Conservation (phyloP, 257 asterid species). For the Scutellaria baicalensis region DNA sequence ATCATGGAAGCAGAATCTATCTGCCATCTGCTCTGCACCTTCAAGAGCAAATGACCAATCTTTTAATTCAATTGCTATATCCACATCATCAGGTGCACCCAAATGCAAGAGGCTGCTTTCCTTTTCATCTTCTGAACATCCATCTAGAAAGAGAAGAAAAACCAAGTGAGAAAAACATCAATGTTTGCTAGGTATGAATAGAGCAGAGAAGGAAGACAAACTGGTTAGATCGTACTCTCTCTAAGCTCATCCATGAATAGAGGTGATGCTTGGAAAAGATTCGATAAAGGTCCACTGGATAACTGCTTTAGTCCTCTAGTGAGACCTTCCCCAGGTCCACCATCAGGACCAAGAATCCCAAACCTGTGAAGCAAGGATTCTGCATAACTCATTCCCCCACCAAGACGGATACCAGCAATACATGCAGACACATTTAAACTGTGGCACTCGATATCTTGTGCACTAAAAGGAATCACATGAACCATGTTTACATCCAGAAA, state of each 20-base stretch:
- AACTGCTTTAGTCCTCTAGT: slow-evolving; percentile 75
- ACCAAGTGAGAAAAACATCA: slow-evolving; percentile 1
- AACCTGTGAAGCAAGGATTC: slow-evolving; percentile 90
- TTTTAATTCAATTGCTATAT: slow-evolving; percentile 66
- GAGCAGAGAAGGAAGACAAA: slow-evolving; percentile 19
- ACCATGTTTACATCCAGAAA: slow-evolving; percentile 59
- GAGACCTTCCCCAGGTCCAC: slow-evolving; percentile 97
- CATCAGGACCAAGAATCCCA: slow-evolving; percentile 94
- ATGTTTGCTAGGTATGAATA: slow-evolving; percentile 11
- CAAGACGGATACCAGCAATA: slow-evolving; percentile 86
- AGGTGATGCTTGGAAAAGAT: slow-evolving; percentile 74
- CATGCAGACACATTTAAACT: slow-evolving; percentile 78
- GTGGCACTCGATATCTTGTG: slow-evolving; percentile 75
- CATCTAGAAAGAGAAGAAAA: slow-evolving; percentile 38
- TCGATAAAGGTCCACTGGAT: slow-evolving; percentile 79
- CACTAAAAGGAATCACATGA: slow-evolving; percentile 84
- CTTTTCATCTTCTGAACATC: slow-evolving; percentile 33
- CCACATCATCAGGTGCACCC: slow-evolving; percentile 91
- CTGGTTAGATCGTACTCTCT: slow-evolving; percentile 38
- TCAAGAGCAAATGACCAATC: slow-evolving; percentile 98
- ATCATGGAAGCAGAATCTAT: slow-evolving; percentile 34
- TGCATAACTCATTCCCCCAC: slow-evolving; percentile 93
- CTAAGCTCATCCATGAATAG: slow-evolving; percentile 35
- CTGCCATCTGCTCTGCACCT: slow-evolving; percentile 63
- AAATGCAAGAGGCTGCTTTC: slow-evolving; percentile 43